Base-by-base conservation (phyloP, 371 early-diverging fungal genomes). In the Sporodiniella umbellata region DNA sequence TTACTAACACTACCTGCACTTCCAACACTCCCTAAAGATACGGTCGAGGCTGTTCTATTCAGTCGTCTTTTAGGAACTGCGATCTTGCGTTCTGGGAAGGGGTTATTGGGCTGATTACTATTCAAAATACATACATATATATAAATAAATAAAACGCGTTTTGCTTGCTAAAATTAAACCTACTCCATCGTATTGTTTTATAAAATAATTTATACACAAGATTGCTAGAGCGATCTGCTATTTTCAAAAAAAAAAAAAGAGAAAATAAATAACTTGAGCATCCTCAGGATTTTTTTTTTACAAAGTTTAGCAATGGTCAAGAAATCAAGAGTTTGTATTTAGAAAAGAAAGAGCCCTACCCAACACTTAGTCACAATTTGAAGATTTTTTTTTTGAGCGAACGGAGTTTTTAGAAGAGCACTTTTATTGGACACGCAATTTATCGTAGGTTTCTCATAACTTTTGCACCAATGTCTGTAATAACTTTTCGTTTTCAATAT, bases 11-110 rank as follows among this genome's bases (percentile, higher is more conserved):
- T 25, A 25, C 15, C 26, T 24, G 24, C 21, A 28, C 59, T 53
- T 11, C 54, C 50, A 15, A 24, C 26, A 19, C 58, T 58, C 21
- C 58, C 53, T 33, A 52, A 21, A 33, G 59, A 59, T 18, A 19
- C 49, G 2, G 23, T 40, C 15, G 59, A 59, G 17, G 45, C n/a
- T 14, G 49, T 53, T 53, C 59, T 48, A 10, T 45, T 38, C 8
- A 53, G 22, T 21, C 59, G 43, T 42, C 59, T 48, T 59, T 45
- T 59, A 15, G 54, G 54, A 17, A 28, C 30, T 6, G 54, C 54
- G 23, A 59, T 59, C 7, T 40, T 42, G 19, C 58, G 52, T n/a
- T 53, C 58, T 40, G 21, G 40, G 21, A n/a, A 15, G 5, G 40
- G 40, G 15, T 40, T 40, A 12, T 40, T 40, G 7, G 40, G 40